These are phyloP conservation scores for Tolypocladium tundrense DNA, from an alignment of 2,329 filamentous ascomycete species.

Conservation along the genomic window DNA sequence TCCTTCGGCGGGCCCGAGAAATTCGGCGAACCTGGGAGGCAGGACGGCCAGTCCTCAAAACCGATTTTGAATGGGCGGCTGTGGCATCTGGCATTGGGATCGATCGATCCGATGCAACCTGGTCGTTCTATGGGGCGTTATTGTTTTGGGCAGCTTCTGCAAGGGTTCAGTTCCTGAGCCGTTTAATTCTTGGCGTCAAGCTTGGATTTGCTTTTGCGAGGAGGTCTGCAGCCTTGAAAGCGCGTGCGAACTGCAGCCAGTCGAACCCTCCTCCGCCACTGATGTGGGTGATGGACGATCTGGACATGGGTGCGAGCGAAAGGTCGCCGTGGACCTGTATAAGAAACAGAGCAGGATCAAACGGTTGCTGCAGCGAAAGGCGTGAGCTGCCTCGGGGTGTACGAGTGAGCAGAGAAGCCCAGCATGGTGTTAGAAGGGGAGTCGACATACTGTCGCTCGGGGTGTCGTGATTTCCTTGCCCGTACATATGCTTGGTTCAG, in stretches of 20 bases:
- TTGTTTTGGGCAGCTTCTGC: neutral
- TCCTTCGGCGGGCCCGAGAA: conserved; percentile 6
- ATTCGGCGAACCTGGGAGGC: neutral
- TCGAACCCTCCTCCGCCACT: neutral
- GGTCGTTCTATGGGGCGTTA: neutral
- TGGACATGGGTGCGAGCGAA: neutral
- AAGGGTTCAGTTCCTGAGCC: neutral
- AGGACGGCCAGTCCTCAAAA: conserved; percentile 12
- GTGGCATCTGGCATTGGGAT: neutral
- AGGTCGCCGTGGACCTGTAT: neutral
- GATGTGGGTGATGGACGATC: neutral
- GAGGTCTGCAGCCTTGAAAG: neutral
- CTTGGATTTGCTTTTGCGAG: neutral
- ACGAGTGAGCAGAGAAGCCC: neutral
- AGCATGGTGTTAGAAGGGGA: neutral
- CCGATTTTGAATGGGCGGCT: conserved; percentile 11
- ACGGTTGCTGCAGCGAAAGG: neutral
- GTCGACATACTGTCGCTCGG: conserved; percentile 3
- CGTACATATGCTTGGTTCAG: conserved; percentile 8
- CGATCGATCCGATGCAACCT: neutral
- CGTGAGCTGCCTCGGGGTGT: neutral
- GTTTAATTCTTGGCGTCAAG: neutral
- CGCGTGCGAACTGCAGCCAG: neutral
- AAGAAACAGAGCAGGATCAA: neutral
- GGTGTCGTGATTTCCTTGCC: conserved; percentile 4